Conservation (phyloP, 768 basidiomycete species). For the Austroboletus eburneus region DNA sequence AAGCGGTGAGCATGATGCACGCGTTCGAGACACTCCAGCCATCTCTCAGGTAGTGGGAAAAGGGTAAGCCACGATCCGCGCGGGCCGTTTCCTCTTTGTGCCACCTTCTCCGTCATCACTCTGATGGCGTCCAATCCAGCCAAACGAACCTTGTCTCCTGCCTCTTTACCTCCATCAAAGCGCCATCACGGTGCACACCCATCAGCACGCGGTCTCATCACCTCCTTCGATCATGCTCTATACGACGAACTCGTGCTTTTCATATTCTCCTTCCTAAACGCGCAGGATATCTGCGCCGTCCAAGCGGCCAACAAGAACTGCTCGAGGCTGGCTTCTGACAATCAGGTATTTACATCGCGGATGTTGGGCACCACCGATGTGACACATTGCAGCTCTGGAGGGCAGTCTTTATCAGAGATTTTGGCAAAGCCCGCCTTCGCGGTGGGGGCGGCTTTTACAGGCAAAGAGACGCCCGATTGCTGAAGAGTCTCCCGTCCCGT, state of each 20-base stretch:
- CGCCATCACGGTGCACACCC: conserved; percentile 38
- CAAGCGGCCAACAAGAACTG: conserved; percentile 64
- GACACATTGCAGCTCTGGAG: conserved; percentile 55
- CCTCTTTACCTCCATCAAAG: conserved; percentile 53
- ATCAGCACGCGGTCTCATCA: conserved; percentile 11
- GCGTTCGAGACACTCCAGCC: too few species aligned
- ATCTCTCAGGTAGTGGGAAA: too few species aligned
- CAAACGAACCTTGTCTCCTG: conserved; percentile 49
- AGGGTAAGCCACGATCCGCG: not conserved
- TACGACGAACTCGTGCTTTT: conserved; percentile 75
- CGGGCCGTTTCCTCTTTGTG: conserved; percentile 11
- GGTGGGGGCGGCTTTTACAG: conserved; percentile 61
- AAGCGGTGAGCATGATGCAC: not conserved
- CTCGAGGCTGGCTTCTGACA: conserved; percentile 62
- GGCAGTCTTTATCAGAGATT: conserved; percentile 56
- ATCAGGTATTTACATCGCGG: conserved; percentile 42
- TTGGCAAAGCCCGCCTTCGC: conserved; percentile 63
- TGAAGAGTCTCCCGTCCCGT: conserved; percentile 56
- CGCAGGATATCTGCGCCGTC: conserved; percentile 60
- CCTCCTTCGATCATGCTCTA: conserved; percentile 51
- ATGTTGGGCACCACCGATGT: not conserved
- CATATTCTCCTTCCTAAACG: conserved; percentile 69
- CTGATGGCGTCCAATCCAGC: conserved; percentile 34
- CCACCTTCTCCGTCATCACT: not conserved
- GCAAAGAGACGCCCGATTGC: conserved; percentile 52